Percentiles rank a stretch among this genome's conserved stretches.
phyloP scores from a whole-genome alignment of 169 alveolate species.

The Eimeria falciformis region DNA sequence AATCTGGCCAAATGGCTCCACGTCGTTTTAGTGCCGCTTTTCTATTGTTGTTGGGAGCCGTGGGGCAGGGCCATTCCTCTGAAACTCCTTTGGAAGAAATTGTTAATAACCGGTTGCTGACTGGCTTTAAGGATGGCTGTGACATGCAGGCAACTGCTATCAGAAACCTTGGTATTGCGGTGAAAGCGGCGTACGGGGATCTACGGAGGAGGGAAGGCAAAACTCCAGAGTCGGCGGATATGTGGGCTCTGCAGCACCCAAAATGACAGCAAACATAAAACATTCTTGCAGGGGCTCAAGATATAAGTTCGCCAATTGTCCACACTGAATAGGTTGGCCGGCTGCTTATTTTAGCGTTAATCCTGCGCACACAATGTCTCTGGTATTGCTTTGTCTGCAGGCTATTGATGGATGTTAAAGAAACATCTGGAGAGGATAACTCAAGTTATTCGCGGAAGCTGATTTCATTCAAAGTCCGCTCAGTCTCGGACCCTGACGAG shows the following conservation, averaged over 20 bases:
- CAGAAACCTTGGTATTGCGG: constrained; percentile 14
- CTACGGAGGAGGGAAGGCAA: neutral
- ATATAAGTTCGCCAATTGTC: no score
- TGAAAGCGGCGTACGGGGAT: constrained; percentile 3
- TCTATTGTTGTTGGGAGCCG: neutral
- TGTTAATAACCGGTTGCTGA: neutral
- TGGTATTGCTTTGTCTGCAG: neutral
- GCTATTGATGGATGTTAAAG: neutral
- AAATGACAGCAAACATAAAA: no score
- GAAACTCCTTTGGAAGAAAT: constrained; percentile 2
- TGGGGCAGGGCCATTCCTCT: neutral
- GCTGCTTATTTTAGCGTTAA: neutral
- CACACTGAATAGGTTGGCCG: no score
- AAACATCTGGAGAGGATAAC: neutral
- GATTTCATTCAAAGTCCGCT: neutral
- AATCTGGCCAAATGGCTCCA: neutral
- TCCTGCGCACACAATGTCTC: neutral
- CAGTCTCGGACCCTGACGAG: neutral
- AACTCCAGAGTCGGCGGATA: neutral
- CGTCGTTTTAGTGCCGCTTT: neutral
- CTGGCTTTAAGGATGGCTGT: constrained; percentile 55
- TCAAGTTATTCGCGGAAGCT: neutral
- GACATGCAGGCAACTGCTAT: constrained; percentile 13
- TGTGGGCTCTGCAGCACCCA: neutral
- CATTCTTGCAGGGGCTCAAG: no score